phyloP scores from a whole-genome alignment of 805 yeast genomes.

The Clavispora fructus region DNA sequence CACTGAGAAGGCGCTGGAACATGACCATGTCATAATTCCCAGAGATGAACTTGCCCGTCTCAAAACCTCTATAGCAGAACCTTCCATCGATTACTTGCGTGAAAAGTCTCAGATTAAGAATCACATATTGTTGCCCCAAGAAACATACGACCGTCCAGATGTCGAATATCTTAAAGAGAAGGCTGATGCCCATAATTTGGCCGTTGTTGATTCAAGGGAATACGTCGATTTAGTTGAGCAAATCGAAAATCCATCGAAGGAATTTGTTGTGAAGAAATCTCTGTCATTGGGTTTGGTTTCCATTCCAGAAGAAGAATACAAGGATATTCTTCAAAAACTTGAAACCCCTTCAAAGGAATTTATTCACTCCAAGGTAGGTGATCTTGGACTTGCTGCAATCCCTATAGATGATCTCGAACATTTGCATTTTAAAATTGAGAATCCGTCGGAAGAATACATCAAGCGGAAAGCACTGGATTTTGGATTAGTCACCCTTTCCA shows the following conservation, averaged over 20 bases:
- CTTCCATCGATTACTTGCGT: conserved; percentile 3
- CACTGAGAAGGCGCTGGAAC: conserved; percentile 3
- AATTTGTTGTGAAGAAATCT: background rate
- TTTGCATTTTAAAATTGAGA: background rate
- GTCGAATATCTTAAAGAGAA: background rate
- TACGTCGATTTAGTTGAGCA: background rate
- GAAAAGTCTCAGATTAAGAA: conserved; percentile 4
- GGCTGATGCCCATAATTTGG: background rate
- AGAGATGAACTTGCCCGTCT: background rate
- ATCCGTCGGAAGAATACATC: background rate
- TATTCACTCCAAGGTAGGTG: conserved; percentile 2
- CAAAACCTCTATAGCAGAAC: background rate
- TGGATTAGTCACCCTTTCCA: background rate
- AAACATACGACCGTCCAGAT: conserved; percentile 1
- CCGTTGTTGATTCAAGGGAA: background rate
- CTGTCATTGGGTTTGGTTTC: background rate
- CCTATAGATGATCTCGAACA: background rate
- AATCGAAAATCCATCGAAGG: background rate
- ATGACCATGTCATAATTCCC: conserved; percentile 6
- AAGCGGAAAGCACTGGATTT: background rate
- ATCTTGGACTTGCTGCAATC: conserved; percentile 4
- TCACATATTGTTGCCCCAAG: conserved; percentile 1
- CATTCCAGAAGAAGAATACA: conserved; percentile 15
- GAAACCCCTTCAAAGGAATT: background rate
- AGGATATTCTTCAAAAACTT: background rate